Percentiles rank a stretch among this genome's conserved stretches.
These are phyloP conservation scores for Lactarius akahatsu DNA, from an alignment of 768 basidiomycete species.

Conservation along the genomic window DNA sequence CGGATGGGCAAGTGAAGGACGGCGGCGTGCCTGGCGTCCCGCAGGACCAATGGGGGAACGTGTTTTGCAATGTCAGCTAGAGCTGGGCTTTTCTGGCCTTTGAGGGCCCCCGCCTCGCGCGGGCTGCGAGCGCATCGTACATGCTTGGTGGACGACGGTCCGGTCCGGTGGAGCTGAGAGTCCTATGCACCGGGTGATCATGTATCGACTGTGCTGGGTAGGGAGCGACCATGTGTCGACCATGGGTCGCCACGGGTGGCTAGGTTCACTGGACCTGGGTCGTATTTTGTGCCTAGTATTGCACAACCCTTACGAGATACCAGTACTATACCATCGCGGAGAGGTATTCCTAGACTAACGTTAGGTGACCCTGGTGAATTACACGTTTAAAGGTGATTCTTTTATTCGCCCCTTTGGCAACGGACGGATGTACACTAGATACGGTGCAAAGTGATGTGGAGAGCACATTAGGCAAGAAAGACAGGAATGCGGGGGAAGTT, in stretches of 20 bases:
- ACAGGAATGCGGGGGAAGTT: background rate
- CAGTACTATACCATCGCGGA: background rate
- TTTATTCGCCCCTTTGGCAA: background rate
- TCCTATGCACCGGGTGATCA: background rate
- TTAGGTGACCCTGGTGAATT: background rate
- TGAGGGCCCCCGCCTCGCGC: background rate
- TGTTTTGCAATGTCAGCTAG: conserved; percentile 61
- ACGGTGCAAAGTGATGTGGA: conserved; percentile 1
- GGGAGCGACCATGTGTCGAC: background rate
- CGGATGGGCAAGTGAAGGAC: conserved; percentile 45
- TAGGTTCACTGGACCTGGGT: background rate
- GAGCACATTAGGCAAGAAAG: conserved; percentile 5
- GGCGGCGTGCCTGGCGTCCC: conserved; percentile 52
- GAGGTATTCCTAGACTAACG: background rate
- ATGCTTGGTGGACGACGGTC: background rate
- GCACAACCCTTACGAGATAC: background rate
- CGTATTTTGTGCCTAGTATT: background rate
- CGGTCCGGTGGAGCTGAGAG: background rate
- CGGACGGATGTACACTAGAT: conserved; percentile 10
- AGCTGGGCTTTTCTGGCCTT: background rate
- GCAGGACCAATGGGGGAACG: conserved; percentile 70
- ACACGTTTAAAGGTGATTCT: background rate
- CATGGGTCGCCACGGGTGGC: background rate
- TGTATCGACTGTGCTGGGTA: background rate
- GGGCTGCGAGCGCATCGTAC: background rate